These are phyloP conservation scores for Drechslerella dactyloides DNA, from an alignment of 2,329 filamentous ascomycete species.

Conservation along the genomic window DNA sequence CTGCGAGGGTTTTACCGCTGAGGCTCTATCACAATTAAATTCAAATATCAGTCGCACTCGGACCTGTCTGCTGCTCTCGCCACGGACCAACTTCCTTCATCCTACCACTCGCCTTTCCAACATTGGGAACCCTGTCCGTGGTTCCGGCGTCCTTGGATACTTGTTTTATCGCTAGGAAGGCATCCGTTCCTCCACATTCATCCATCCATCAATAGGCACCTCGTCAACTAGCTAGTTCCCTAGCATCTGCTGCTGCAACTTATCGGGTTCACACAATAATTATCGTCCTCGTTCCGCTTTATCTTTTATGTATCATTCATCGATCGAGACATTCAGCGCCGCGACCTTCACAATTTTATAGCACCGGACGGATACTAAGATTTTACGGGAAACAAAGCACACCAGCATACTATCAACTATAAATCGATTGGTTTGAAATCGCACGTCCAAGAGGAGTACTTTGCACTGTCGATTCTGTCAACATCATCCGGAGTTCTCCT, in stretches of 20 bases:
- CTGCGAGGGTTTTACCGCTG: constrained; percentile 15
- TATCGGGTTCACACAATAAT: constrained; percentile 7
- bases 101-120: constrained; percentile 11
- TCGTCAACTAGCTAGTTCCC: background rate
- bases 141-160: background rate
- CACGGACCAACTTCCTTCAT: constrained; percentile 17
- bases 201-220: too few species aligned
- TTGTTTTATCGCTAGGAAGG: constrained; percentile 1
- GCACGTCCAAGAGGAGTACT: background rate
- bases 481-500: constrained; percentile 11
- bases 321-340: constrained; percentile 40
- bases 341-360: constrained; percentile 50
- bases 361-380: constrained; percentile 18
- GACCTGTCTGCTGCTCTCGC: constrained; percentile 7
- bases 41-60: constrained; percentile 20
- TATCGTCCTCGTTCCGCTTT: constrained; percentile 16
- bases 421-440: background rate
- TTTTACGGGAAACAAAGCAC: constrained; percentile 32
- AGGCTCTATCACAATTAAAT: constrained; percentile 34
- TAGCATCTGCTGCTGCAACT: constrained; percentile 4
- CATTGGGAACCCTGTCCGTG: background rate
- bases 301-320: constrained; percentile 50
- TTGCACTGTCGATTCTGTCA: background rate
- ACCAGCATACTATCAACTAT: constrained; percentile 22
- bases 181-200: background rate